A percentile compares a stretch with the other conserved stretches of the same genome.
Evolutionary conservation across 2,329 filamentous ascomycete species (phyloP).

Genomic region (Paracorniculantispora psalliotae): DNA sequence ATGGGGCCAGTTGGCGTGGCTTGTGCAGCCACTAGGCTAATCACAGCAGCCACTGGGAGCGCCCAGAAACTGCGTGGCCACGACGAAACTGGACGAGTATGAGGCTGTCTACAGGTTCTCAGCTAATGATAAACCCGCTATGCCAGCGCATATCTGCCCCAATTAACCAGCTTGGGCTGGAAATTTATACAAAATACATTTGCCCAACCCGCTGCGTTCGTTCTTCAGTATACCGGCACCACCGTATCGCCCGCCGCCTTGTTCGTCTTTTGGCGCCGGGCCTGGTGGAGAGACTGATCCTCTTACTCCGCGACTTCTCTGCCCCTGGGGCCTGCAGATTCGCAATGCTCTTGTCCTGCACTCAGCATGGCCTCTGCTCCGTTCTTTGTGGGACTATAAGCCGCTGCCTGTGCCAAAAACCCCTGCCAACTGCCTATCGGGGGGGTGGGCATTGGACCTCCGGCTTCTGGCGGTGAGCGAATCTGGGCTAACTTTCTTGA

Average conservation of each 20-base stretch:
- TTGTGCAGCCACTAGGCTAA: neutral
- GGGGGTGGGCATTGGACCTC: neutral
- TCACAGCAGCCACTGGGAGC: neutral
- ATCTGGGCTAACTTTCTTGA: neutral
- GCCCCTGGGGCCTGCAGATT: neutral
- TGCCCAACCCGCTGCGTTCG: neutral
- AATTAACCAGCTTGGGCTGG: no score
- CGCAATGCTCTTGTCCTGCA: neutral
- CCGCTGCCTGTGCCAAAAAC: neutral
- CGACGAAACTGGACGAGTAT: neutral
- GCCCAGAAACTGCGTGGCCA: neutral
- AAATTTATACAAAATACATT: no score
- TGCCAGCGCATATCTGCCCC: neutral
- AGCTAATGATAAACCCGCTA: neutral
- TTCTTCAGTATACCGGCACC: neutral
- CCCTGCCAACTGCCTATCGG: neutral
- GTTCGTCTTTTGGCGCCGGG: neutral
- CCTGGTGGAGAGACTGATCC: no score
- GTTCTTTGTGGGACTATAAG: neutral
- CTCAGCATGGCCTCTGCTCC: neutral
- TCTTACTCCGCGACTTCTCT: no score
- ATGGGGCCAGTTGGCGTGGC: neutral
- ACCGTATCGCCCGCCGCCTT: neutral
- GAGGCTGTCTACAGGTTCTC: neutral
- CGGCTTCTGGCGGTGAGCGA: conserved; percentile 6